Evolutionary conservation across 306 rosid species (phyloP).

Genomic region (Cicer cuneatum): DNA sequence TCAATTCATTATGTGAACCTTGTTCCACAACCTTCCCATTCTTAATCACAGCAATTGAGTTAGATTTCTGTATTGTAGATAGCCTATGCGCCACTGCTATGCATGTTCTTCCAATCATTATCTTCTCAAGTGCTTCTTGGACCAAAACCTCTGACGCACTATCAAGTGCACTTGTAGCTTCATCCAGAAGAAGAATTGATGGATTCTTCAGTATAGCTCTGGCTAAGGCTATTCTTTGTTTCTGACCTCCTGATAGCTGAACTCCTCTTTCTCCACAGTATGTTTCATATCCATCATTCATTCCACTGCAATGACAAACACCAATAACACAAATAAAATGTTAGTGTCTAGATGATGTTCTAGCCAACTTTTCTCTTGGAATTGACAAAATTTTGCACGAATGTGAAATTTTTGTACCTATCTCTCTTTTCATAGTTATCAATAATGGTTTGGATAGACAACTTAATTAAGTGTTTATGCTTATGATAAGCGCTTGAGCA

Average conservation of each 20-base stretch:
- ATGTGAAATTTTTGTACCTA: too few relatives aligned
- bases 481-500: too few relatives aligned
- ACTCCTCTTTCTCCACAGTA: slow-evolving; percentile 89
- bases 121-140: slow-evolving; percentile 82
- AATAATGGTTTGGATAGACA: too few relatives aligned
- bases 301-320: slow-evolving; percentile 59
- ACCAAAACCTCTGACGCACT: slow-evolving; percentile 76
- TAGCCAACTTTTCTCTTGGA: too few relatives aligned
- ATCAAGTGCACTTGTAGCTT: slow-evolving; percentile 94
- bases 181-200: slow-evolving; percentile 80
- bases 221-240: slow-evolving; percentile 86
- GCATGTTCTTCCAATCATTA: slow-evolving; percentile 79
- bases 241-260: slow-evolving; percentile 93
- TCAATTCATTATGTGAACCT: slow-evolving; percentile 78
- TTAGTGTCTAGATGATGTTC: background rate
- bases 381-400: too few relatives aligned
- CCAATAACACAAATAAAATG: background rate
- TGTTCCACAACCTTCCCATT: slow-evolving; percentile 76
- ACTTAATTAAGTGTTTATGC: too few relatives aligned
- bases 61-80: slow-evolving; percentile 72
- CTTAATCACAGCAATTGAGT: slow-evolving; percentile 77
- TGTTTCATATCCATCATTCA: slow-evolving; percentile 81
- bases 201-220: slow-evolving; percentile 85
- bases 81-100: slow-evolving; percentile 78
- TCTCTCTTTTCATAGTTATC: too few relatives aligned